A percentile compares a stretch with the other conserved stretches of the same genome.
Evolutionary conservation across 306 rosid genomes (phyloP).

Genomic region (Acacia melanoxylon): DNA sequence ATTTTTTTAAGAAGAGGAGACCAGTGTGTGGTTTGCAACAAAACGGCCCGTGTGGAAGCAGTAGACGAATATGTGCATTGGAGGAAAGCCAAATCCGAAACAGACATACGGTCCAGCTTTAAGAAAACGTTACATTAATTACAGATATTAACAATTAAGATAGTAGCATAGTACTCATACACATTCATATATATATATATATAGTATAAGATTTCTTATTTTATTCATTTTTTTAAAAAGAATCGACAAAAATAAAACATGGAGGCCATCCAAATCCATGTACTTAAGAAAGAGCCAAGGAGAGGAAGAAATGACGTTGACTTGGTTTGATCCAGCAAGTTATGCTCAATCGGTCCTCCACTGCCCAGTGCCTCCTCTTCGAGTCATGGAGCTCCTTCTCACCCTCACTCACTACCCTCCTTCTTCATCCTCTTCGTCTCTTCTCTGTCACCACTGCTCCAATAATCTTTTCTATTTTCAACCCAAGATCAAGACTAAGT

Average conservation of each 20-base stretch:
- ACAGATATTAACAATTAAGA: too few relatives aligned
- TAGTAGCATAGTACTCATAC: not conserved
- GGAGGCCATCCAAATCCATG: not conserved
- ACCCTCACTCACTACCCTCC: conserved; percentile 44
- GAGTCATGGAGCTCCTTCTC: conserved; percentile 36
- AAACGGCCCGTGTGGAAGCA: too few relatives aligned
- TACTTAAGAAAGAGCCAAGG: not conserved
- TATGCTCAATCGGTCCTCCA: not conserved
- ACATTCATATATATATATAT: too few relatives aligned
- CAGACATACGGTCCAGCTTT: too few relatives aligned
- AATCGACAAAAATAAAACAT: not conserved
- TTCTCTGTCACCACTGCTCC: conserved; percentile 39
- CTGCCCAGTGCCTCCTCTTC: not conserved
- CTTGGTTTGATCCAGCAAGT: not conserved
- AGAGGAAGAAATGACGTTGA: not conserved
- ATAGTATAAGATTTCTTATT: too few relatives aligned
- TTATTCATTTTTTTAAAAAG: too few relatives aligned
- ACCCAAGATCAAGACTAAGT: conserved; percentile 33
- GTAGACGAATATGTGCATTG: too few relatives aligned
- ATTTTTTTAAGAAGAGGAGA: too few relatives aligned
- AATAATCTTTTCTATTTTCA: conserved; percentile 51
- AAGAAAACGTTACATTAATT: too few relatives aligned
- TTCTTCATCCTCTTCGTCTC: conserved; percentile 46
- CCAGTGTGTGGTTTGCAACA: too few relatives aligned
- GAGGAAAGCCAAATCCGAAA: too few relatives aligned